Conservation (phyloP, 352 stramenopile species). For the Discostella stelligera region DNA sequence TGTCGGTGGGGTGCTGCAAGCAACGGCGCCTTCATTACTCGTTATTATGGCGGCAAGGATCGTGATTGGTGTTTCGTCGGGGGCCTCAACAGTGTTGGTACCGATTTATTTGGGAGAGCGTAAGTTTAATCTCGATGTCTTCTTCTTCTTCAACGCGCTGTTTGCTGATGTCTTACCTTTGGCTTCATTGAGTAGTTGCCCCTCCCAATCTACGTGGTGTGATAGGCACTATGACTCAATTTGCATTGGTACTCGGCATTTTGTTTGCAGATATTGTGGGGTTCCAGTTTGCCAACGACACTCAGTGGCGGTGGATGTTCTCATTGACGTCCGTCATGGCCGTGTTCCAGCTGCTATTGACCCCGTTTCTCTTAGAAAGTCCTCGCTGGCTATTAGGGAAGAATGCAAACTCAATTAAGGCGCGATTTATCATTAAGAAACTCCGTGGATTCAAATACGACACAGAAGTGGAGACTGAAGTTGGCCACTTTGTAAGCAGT, state of each 20-base stretch:
- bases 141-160: neutral
- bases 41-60: conserved; percentile 78
- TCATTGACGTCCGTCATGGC: conserved; percentile 71
- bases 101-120: conserved; percentile 85
- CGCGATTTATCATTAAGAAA: conserved; percentile 82
- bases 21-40: conserved; percentile 73
- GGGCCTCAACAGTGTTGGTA: conserved; percentile 82
- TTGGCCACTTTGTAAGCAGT: conserved; percentile 72
- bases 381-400: conserved; percentile 78
- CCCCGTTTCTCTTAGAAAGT: conserved; percentile 70
- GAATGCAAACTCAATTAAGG: conserved; percentile 70
- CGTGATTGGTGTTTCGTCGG: conserved; percentile 83
- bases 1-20: conserved; percentile 76
- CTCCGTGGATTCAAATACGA: conserved; percentile 82
- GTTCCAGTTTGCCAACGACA: conserved; percentile 76
- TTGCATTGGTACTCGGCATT: conserved; percentile 86
- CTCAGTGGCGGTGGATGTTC: conserved; percentile 83
- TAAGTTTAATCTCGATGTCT: conserved; percentile 4
- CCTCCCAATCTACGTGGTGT: conserved; percentile 84
- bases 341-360: conserved; percentile 45
- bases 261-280: conserved; percentile 81
- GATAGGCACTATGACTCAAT: conserved; percentile 85
- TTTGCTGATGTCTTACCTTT: too few species aligned
- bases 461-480: conserved; percentile 83
- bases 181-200: conserved; percentile 69